Evolutionary conservation across 1,139 yeast species (phyloP).

Genomic region (Fermentozyma sake): DNA sequence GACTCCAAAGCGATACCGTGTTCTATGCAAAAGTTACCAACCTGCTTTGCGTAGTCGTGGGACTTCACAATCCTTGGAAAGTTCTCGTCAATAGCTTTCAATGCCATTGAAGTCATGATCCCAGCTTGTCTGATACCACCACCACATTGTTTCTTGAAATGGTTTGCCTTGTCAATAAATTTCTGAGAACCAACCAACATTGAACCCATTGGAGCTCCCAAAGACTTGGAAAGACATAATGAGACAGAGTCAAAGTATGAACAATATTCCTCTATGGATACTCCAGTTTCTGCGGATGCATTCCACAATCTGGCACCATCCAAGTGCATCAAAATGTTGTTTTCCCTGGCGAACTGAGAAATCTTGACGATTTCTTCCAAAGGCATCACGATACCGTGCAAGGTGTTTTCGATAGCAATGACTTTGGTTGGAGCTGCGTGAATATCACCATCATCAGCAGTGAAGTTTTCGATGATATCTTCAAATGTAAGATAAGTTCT

Average conservation of each 20-base stretch:
- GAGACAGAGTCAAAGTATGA: slow-evolving; percentile 42
- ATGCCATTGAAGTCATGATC: slow-evolving; percentile 37
- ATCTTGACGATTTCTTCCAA: slow-evolving; percentile 38
- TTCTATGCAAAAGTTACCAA: slow-evolving; percentile 58
- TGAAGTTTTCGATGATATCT: slow-evolving; percentile 32
- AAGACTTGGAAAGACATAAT: slow-evolving; percentile 40
- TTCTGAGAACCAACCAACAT: slow-evolving; percentile 31
- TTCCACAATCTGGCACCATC: slow-evolving; percentile 50
- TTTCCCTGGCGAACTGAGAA: slow-evolving; percentile 30
- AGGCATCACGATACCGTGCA: slow-evolving; percentile 43
- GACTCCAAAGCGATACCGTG: slow-evolving; percentile 37
- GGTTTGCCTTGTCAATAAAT: slow-evolving; percentile 40
- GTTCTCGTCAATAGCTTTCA: slow-evolving; percentile 38
- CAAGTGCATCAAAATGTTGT: slow-evolving; percentile 35
- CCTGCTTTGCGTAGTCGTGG: slow-evolving; percentile 61
- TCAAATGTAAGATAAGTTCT: slow-evolving; percentile 36
- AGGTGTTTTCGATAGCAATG: slow-evolving; percentile 42
- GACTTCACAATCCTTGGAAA: slow-evolving; percentile 41
- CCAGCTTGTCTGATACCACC: slow-evolving; percentile 49
- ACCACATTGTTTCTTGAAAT: slow-evolving; percentile 44
- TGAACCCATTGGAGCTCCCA: slow-evolving; percentile 47
- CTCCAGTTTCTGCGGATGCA: slow-evolving; percentile 40
- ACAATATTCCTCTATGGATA: slow-evolving; percentile 35
- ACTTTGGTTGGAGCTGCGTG: slow-evolving; percentile 47
- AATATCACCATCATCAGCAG: slow-evolving; percentile 47